These are phyloP conservation scores for Dimargaris cristalligena DNA, from an alignment of 192 early-diverging fungal species.

Conservation along the genomic window DNA sequence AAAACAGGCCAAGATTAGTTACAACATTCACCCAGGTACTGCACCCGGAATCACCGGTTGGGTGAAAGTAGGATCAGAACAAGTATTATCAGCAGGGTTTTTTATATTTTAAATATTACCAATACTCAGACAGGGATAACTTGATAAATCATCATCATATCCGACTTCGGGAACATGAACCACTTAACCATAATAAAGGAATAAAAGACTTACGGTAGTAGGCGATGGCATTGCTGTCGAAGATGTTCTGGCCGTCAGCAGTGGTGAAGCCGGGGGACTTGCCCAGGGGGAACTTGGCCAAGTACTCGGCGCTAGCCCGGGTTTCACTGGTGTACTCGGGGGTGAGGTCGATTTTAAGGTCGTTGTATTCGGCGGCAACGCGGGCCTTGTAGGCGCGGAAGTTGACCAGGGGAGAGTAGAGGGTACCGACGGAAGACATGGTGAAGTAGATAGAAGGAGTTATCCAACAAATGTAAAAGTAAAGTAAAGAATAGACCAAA, in stretches of 20 bases:
- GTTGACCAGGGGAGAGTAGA: slow-evolving; percentile 20
- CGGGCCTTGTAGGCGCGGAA: slow-evolving; percentile 38
- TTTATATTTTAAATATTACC: no score
- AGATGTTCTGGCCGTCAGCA: slow-evolving; percentile 52
- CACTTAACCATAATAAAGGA: neutral
- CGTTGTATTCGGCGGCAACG: slow-evolving; percentile 64
- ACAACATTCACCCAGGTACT: neutral
- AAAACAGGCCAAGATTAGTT: neutral
- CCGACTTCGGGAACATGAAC: neutral
- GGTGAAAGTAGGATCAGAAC: neutral
- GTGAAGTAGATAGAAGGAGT: neutral
- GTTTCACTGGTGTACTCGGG: slow-evolving; percentile 12
- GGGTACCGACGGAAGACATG: slow-evolving; percentile 22
- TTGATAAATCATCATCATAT: slow-evolving; percentile 15
- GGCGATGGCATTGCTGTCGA: slow-evolving; percentile 81
- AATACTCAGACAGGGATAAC: slow-evolving; percentile 23
- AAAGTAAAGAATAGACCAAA: no score
- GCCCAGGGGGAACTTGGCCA: slow-evolving; percentile 81
- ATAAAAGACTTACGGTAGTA: slow-evolving; percentile 18
- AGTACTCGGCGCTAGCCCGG: slow-evolving; percentile 57
- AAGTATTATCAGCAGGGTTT: slow-evolving; percentile 16
- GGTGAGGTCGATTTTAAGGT: slow-evolving; percentile 48
- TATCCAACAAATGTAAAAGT: no score
- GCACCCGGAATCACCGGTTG: slow-evolving; percentile 5
- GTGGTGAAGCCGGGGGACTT: slow-evolving; percentile 84